These are phyloP conservation scores for Fistulinella cinereoalba DNA, from an alignment of 1,284 basidiomycete species.

Conservation along the genomic window DNA sequence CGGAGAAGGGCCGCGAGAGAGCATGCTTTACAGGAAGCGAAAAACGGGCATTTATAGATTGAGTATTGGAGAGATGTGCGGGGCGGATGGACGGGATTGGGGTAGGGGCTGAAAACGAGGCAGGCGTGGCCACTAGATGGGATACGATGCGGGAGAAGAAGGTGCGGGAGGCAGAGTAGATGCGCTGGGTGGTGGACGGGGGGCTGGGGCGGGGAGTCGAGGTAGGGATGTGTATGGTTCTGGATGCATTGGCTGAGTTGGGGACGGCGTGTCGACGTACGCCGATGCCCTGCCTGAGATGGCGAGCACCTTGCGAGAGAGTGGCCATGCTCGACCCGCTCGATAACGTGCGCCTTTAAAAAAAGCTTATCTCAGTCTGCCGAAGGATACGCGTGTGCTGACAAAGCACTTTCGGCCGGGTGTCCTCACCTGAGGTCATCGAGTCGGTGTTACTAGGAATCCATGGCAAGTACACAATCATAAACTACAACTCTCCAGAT, in stretches of 20 bases:
- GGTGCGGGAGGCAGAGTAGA: constrained; percentile 53
- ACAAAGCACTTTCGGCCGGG: not conserved
- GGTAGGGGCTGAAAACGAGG: constrained; percentile 36
- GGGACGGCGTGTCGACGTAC: not conserved
- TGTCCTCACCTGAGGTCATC: too few species aligned
- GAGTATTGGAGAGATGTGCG: constrained; percentile 33
- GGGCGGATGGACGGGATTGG: constrained; percentile 34
- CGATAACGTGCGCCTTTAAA: not conserved
- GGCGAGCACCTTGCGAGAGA: constrained; percentile 27
- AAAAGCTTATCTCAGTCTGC: not conserved
- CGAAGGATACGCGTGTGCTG: not conserved
- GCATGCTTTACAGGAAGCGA: constrained; percentile 56
- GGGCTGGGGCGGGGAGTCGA: constrained; percentile 17
- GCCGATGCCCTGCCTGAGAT: constrained; percentile 25
- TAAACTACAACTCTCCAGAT: too few species aligned
- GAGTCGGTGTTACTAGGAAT: too few species aligned
- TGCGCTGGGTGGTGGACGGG: constrained; percentile 41
- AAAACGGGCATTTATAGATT: constrained; percentile 39
- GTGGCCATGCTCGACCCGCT: constrained; percentile 13
- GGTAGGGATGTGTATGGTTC: constrained; percentile 19
- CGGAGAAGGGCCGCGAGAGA: constrained; percentile 40
- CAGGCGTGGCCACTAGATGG: constrained; percentile 50
- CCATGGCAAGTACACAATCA: too few species aligned
- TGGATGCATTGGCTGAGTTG: constrained; percentile 8
- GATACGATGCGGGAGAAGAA: constrained; percentile 54